Evolutionary conservation across 352 stramenopile genomes (phyloP).

Genomic region (Blastocystis sp.): DNA sequence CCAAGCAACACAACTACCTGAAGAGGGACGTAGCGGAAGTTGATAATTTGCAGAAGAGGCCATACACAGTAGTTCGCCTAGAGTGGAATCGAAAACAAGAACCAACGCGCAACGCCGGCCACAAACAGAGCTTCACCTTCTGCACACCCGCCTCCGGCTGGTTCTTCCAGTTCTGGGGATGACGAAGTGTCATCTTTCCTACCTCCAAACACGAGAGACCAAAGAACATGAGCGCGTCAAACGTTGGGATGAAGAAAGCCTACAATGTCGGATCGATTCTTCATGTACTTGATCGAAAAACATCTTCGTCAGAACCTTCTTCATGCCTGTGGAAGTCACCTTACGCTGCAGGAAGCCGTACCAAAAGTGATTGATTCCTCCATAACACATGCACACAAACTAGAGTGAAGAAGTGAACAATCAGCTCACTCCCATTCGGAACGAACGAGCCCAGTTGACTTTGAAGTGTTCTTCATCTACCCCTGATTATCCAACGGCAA

Average conservation of each 20-base stretch:
- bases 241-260: constrained; percentile 32
- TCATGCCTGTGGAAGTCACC: constrained; percentile 16
- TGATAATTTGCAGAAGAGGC: constrained; percentile 55
- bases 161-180: constrained; percentile 33
- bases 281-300: constrained; percentile 7
- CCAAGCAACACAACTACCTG: not conserved
- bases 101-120: not conserved
- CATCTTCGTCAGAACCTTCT: constrained; percentile 52
- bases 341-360: constrained; percentile 30
- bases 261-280: not conserved
- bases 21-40: constrained; percentile 44
- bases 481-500: not conserved
- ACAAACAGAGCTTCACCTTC: constrained; percentile 47
- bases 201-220: constrained; percentile 41
- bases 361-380: constrained; percentile 49
- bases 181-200: not conserved
- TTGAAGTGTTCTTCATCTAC: constrained; percentile 39
- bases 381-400: constrained; percentile 51
- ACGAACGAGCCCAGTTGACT: constrained; percentile 18
- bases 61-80: constrained; percentile 54
- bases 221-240: constrained; percentile 39
- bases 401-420: not conserved
- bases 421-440: constrained; percentile 31
- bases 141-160: constrained; percentile 45
- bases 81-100: not conserved